Evolutionary conservation across 352 stramenopile genomes (phyloP).

Genomic region (Albugo candida): DNA sequence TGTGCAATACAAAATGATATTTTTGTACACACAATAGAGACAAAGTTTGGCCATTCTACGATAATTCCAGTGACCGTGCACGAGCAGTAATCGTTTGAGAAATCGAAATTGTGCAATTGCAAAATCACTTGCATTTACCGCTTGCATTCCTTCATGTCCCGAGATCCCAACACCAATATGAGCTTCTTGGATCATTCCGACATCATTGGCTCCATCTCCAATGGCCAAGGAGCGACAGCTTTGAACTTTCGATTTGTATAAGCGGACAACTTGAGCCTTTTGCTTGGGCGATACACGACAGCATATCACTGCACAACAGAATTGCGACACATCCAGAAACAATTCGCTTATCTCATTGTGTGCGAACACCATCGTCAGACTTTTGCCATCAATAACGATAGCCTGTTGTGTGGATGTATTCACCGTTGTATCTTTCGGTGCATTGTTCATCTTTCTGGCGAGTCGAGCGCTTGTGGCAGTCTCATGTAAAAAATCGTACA

Average conservation of each 20-base stretch:
- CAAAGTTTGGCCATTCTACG: constrained; percentile 89
- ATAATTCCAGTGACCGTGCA: constrained; percentile 98
- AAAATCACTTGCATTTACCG: constrained; percentile 96
- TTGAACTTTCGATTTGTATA: constrained; percentile 73
- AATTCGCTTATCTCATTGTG: constrained; percentile 47
- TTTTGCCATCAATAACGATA: constrained; percentile 56
- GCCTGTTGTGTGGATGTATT: constrained; percentile 7
- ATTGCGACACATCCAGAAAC: constrained; percentile 70
- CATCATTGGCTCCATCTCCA: constrained; percentile 97
- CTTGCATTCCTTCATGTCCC: constrained; percentile 97
- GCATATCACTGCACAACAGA: constrained; percentile 76
- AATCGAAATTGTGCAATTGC: constrained; percentile 97
- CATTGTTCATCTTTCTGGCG: constrained; percentile 9
- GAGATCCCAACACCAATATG: constrained; percentile 97
- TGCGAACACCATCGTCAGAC: constrained; percentile 57
- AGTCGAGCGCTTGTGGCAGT: constrained; percentile 25
- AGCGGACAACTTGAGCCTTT: constrained; percentile 76
- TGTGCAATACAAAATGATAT: constrained; percentile 79
- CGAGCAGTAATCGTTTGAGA: constrained; percentile 88
- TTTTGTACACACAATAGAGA: constrained; percentile 99
- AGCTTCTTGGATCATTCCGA: constrained; percentile 98
- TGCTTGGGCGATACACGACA: constrained; percentile 85
- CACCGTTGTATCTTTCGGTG: constrained; percentile 9
- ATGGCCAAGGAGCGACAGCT: constrained; percentile 87
- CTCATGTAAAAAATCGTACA: constrained; percentile 39